Percentiles rank a stretch among this genome's conserved stretches.
These are phyloP conservation scores for Ascobolus immersus DNA, from an alignment of 495 filamentous ascomycete species.

Conservation along the genomic window DNA sequence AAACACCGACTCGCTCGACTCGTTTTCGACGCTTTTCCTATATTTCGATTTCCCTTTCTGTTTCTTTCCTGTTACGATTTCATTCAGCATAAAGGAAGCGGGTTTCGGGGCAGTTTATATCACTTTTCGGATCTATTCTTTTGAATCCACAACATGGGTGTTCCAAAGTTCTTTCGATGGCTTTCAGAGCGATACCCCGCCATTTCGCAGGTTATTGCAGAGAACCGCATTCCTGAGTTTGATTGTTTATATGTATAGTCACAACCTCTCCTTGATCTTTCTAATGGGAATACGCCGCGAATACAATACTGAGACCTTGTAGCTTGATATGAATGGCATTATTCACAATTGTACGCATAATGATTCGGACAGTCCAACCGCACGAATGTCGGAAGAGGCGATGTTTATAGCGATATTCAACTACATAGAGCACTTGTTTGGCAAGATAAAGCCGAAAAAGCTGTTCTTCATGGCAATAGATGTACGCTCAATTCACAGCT, in stretches of 20 bases:
- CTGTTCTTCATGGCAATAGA: slow-evolving; percentile 99
- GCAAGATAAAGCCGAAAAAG: slow-evolving; percentile 94
- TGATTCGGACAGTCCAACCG: slow-evolving; percentile 59
- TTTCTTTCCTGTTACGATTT: too few species aligned
- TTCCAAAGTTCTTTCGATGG: slow-evolving; percentile 85
- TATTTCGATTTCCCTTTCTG: too few species aligned
- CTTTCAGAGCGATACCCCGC: slow-evolving; percentile 96
- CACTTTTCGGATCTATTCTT: too few species aligned
- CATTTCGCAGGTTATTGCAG: slow-evolving; percentile 94
- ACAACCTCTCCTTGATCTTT: background rate
- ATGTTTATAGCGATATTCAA: slow-evolving; percentile 99
- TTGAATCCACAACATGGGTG: slow-evolving; percentile 43
- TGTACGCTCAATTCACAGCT: background rate
- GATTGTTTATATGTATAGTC: slow-evolving; percentile 66
- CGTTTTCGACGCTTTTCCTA: too few species aligned
- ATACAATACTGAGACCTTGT: background rate
- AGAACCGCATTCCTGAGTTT: slow-evolving; percentile 98
- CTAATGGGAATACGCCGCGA: slow-evolving; percentile 3
- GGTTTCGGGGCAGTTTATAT: too few species aligned
- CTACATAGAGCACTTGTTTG: slow-evolving; percentile 96
- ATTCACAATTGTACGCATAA: slow-evolving; percentile 99
- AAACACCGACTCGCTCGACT: too few species aligned
- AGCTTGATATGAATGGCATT: slow-evolving; percentile 97
- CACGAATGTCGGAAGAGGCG: slow-evolving; percentile 85
- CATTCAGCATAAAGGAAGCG: too few species aligned